A percentile compares a stretch with the other conserved stretches of the same genome.
These are phyloP conservation scores for Isabelozyma pseudorhagii DNA, from an alignment of 805 yeast genomes.

Conservation along the genomic window DNA sequence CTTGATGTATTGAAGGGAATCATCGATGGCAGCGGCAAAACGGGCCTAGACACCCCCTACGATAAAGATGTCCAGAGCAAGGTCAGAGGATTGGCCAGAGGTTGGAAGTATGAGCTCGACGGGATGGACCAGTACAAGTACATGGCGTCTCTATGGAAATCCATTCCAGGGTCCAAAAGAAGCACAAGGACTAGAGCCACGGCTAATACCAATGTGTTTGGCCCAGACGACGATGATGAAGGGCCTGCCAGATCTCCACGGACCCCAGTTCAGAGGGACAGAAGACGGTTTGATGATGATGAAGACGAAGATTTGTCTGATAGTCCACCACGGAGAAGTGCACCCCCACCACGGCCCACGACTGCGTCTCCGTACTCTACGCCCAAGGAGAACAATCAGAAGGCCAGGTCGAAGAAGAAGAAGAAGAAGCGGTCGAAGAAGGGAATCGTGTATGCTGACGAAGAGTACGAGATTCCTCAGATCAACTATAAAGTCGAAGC, in stretches of 20 bases:
- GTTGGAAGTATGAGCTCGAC: slow-evolving; percentile 64
- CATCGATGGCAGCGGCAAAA: slow-evolving; percentile 35
- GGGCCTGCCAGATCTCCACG: not conserved
- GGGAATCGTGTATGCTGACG: slow-evolving; percentile 37
- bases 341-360: slow-evolving; percentile 25
- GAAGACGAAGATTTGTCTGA: not conserved
- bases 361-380: slow-evolving; percentile 18
- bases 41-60: slow-evolving; percentile 36
- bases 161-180: slow-evolving; percentile 34
- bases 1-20: slow-evolving; percentile 59
- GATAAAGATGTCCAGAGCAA: slow-evolving; percentile 43
- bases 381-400: slow-evolving; percentile 7
- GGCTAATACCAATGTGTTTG: slow-evolving; percentile 6
- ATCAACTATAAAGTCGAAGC: slow-evolving; percentile 68
- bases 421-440: slow-evolving; percentile 10
- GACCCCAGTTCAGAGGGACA: not conserved
- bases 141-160: slow-evolving; percentile 44
- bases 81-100: slow-evolving; percentile 49
- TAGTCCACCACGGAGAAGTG: slow-evolving; percentile 3
- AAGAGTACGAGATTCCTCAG: slow-evolving; percentile 59
- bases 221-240: slow-evolving; percentile 2
- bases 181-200: slow-evolving; percentile 5
- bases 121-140: slow-evolving; percentile 48
- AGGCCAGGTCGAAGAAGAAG: slow-evolving; percentile 9
- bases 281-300: slow-evolving; percentile 1